Evolutionary conservation across 441 rosid species (phyloP).

Genomic region (Macaranga tanarius): DNA sequence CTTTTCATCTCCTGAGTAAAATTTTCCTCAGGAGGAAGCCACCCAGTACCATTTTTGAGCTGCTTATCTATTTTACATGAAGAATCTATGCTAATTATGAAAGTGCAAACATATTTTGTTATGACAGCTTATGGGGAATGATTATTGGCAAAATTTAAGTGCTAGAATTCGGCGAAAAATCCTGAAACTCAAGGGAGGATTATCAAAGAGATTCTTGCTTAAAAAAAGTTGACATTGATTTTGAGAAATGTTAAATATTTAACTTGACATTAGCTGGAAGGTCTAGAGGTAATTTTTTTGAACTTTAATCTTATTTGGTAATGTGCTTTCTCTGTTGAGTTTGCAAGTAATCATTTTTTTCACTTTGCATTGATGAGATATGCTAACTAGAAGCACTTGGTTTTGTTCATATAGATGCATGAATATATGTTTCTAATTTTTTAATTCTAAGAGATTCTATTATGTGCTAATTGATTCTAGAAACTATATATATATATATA

Average conservation of each 20-base stretch:
- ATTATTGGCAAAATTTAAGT: neutral
- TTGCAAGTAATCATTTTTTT: slow-evolving; percentile 15
- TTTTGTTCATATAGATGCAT: slow-evolving; percentile 11
- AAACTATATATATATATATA: neutral
- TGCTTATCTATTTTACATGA: neutral
- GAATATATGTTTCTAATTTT: neutral
- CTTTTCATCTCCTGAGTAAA: neutral
- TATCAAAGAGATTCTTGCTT: too few relatives aligned
- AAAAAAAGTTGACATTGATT: too few relatives aligned
- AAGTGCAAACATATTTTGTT: neutral
- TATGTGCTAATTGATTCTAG: neutral
- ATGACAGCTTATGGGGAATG: slow-evolving; percentile 9
- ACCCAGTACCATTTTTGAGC: neutral
- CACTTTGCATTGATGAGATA: slow-evolving; percentile 21
- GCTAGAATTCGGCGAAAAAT: neutral
- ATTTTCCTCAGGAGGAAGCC: neutral
- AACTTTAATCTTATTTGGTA: slow-evolving; percentile 2
- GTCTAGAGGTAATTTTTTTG: neutral
- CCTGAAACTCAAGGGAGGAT: slow-evolving; percentile 4
- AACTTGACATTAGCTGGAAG: neutral
- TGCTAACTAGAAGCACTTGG: slow-evolving; percentile 19
- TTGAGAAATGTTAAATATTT: too few relatives aligned
- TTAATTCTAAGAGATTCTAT: slow-evolving; percentile 1
- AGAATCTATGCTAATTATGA: neutral
- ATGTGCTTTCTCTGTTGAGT: slow-evolving; percentile 7